Conservation (phyloP, 805 yeast genomes). For the Starmerella bombicola region DNA sequence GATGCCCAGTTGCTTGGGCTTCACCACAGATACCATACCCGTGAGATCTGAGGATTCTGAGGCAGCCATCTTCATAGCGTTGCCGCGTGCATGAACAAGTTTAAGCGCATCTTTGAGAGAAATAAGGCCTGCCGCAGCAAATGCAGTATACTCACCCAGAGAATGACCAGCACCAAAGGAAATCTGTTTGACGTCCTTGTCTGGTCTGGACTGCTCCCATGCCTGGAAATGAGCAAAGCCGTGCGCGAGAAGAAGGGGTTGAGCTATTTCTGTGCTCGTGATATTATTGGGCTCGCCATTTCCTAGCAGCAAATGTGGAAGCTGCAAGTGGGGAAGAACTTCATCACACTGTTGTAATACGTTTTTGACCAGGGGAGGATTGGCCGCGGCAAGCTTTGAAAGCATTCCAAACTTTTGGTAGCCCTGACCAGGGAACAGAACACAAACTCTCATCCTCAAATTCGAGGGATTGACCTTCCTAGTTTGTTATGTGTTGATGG, state of each 20-base stretch:
- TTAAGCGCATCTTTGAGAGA: slow-evolving; percentile 30
- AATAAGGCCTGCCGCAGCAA: slow-evolving; percentile 31
- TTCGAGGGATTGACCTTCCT: too few species aligned
- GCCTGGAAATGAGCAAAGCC: slow-evolving; percentile 29
- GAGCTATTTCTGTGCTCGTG: slow-evolving; percentile 37
- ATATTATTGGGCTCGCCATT: slow-evolving; percentile 16
- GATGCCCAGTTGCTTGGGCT: slow-evolving; percentile 10
- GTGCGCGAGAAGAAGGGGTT: slow-evolving; percentile 41
- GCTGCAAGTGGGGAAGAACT: slow-evolving; percentile 32
- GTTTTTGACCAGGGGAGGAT: slow-evolving; percentile 22
- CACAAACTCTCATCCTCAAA: slow-evolving; percentile 6
- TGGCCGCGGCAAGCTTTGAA: slow-evolving; percentile 15
- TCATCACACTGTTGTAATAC: slow-evolving; percentile 28
- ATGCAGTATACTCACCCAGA: slow-evolving; percentile 40
- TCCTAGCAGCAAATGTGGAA: slow-evolving; percentile 16
- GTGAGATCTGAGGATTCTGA: slow-evolving; percentile 24
- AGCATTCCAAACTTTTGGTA: slow-evolving; percentile 28
- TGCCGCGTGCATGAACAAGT: slow-evolving; percentile 37
- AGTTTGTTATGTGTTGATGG: too few species aligned
- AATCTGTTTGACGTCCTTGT: background rate
- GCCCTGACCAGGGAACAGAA: slow-evolving; percentile 31
- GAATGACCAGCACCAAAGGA: slow-evolving; percentile 37
- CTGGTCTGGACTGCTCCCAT: background rate
- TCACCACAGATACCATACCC: slow-evolving; percentile 20
- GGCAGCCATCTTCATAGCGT: slow-evolving; percentile 35